Conservation (phyloP, 176 grass and related monocot species). For the Areca catechu region DNA sequence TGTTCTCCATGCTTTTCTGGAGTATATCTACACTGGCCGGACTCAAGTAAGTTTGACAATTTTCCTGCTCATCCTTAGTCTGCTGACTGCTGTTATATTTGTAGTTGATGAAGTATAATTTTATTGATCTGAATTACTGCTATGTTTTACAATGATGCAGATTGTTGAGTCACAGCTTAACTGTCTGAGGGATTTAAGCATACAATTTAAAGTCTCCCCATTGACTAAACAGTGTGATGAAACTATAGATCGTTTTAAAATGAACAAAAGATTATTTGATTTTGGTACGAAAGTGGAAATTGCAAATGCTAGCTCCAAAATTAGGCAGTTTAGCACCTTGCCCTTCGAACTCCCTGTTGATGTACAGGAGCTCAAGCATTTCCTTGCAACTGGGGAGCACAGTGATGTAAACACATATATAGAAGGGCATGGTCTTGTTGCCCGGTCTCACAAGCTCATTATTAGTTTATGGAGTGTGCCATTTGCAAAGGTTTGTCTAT, state of each 20-base stretch:
- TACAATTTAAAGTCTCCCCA: slow-evolving; percentile 56
- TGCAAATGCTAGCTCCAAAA: slow-evolving; percentile 24
- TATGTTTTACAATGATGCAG: slow-evolving; percentile 22
- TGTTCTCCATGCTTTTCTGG: slow-evolving; percentile 61
- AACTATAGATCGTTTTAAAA: slow-evolving; percentile 37
- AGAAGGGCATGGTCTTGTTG: slow-evolving; percentile 47
- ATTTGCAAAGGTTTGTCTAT: slow-evolving; percentile 59
- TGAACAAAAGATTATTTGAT: slow-evolving; percentile 17
- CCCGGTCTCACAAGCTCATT: slow-evolving; percentile 63
- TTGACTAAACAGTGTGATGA: slow-evolving; percentile 57
- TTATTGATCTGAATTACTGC: no score
- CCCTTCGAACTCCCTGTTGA: slow-evolving; percentile 55
- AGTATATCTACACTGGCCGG: slow-evolving; percentile 71
- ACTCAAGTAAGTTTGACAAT: slow-evolving; percentile 51
- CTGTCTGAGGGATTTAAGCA: slow-evolving; percentile 47
- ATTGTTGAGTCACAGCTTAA: slow-evolving; percentile 41
- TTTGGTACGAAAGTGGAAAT: slow-evolving; percentile 36
- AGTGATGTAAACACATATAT: slow-evolving; percentile 83
- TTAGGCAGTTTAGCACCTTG: slow-evolving; percentile 39
- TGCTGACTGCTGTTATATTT: no score
- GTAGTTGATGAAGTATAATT: no score
- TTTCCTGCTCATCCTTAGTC: neutral
- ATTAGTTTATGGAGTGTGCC: slow-evolving; percentile 77
- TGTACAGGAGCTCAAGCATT: slow-evolving; percentile 55
- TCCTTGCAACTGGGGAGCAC: slow-evolving; percentile 64